Percentiles rank a stretch among this genome's conserved stretches.
phyloP scores from a whole-genome alignment of 768 basidiomycete species.

The Cystobasidium tubakii region DNA sequence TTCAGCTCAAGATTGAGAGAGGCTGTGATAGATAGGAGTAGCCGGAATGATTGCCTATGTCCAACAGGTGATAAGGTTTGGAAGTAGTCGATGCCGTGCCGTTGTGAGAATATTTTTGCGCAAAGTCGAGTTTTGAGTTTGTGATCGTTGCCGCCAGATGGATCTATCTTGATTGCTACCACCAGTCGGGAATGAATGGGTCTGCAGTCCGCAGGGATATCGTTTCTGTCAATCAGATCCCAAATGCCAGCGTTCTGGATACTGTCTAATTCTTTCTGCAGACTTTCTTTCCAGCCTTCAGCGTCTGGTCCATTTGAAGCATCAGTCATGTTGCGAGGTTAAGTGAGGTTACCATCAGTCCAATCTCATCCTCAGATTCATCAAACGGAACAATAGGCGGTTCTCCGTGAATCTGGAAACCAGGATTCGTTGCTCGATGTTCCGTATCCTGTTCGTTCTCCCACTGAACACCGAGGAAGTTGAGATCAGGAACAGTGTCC shows the following conservation, averaged over 20 bases:
- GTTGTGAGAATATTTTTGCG: conserved; percentile 18
- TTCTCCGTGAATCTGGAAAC: conserved; percentile 1
- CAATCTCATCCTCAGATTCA: neutral
- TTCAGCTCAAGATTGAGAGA: conserved; percentile 4
- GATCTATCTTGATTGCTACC: conserved; percentile 8
- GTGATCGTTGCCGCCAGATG: neutral
- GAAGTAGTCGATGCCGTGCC: conserved; percentile 19
- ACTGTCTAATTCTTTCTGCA: conserved; percentile 8
- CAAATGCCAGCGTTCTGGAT: conserved; percentile 18
- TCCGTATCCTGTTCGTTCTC: neutral
- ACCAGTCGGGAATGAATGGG: conserved; percentile 13
- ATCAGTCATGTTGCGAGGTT: neutral
- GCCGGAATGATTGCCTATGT: conserved; percentile 5
- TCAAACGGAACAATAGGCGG: neutral
- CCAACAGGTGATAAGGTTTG: conserved; percentile 18
- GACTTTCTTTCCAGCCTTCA: neutral
- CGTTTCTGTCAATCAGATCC: conserved; percentile 6
- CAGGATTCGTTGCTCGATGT: too few species aligned
- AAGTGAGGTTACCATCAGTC: neutral
- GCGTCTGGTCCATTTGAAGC: neutral
- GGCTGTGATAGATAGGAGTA: neutral
- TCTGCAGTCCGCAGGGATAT: neutral
- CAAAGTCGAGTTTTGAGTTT: neutral
- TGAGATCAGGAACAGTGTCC: neutral
- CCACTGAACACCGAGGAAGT: conserved; percentile 14